phyloP scores from a whole-genome alignment of 331 rosid species.

The Quercus phellos region DNA sequence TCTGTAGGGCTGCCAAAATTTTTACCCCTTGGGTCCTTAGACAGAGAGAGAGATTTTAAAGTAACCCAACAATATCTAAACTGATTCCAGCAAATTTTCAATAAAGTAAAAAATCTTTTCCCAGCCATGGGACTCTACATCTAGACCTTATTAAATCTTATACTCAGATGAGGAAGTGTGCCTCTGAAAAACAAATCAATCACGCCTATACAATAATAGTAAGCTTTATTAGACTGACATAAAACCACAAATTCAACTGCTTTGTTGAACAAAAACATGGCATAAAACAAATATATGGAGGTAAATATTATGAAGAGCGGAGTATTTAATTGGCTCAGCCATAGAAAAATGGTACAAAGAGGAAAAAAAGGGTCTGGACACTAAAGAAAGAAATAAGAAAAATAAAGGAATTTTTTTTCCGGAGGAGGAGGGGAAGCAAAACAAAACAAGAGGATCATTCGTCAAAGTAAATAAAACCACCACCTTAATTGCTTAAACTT shows the following conservation, averaged over 20 bases:
- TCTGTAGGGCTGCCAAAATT: too few relatives aligned
- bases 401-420: background rate
- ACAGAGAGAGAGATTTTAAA: too few relatives aligned
- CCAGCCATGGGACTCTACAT: too few relatives aligned
- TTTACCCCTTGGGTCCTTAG: too few relatives aligned
- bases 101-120: too few relatives aligned
- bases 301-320: background rate
- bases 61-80: too few relatives aligned
- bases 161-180: too few relatives aligned
- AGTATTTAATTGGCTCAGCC: background rate
- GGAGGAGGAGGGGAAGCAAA: background rate
- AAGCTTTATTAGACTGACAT: background rate
- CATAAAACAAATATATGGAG: background rate
- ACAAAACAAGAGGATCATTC: background rate
- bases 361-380: background rate
- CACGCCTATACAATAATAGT: too few relatives aligned
- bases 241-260: background rate
- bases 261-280: background rate
- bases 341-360: background rate
- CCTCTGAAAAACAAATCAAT: too few relatives aligned
- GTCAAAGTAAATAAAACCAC: background rate
- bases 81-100: too few relatives aligned
- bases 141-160: too few relatives aligned
- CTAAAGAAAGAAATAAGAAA: too few relatives aligned
- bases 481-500: background rate